These are phyloP conservation scores for Fusarium armeniacum DNA, from an alignment of 2,329 filamentous ascomycete genomes.

Conservation along the genomic window DNA sequence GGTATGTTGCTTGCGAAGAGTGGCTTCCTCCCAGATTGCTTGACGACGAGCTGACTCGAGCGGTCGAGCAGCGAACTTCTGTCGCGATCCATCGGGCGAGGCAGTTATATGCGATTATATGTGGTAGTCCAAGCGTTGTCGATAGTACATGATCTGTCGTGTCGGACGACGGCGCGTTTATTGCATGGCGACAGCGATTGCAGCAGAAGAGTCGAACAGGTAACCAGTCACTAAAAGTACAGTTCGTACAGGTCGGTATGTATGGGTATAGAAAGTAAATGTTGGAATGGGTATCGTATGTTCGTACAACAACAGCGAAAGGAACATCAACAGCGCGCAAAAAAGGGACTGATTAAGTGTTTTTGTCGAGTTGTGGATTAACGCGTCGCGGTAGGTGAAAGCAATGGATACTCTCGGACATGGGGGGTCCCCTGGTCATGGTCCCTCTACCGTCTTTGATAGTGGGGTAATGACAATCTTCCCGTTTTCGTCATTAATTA, in stretches of 20 bases:
- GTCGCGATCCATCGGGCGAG: conserved; percentile 47
- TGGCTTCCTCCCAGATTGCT: conserved; percentile 58
- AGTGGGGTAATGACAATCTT: conserved; percentile 16
- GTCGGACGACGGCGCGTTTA: conserved; percentile 38
- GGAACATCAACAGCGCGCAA: conserved; percentile 39
- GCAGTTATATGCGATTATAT: conserved; percentile 19
- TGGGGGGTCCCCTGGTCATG: conserved; percentile 19
- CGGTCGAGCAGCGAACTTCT: conserved; percentile 42
- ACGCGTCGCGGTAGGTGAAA: conserved; percentile 34
- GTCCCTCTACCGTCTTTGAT: conserved; percentile 25
- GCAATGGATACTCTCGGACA: conserved; percentile 1
- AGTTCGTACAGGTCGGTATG: conserved; percentile 14
- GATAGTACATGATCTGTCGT: conserved; percentile 41
- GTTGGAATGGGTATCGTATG: conserved; percentile 15
- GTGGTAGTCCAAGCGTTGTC: conserved; percentile 26
- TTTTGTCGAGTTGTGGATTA: conserved; percentile 41
- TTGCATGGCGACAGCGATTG: conserved; percentile 40
- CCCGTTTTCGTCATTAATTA: conserved; percentile 1
- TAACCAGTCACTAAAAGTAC: conserved; percentile 1
- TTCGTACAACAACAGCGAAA: conserved; percentile 32
- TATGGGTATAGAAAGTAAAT: conserved; percentile 11
- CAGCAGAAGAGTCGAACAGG: conserved; percentile 7
- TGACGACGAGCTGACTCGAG: conserved; percentile 55
- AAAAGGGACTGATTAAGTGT: conserved; percentile 38
- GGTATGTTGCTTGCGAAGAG: conserved; percentile 54